These are phyloP conservation scores for Adansonia grandidieri DNA, from an alignment of 441 rosid genomes.

Conservation along the genomic window DNA sequence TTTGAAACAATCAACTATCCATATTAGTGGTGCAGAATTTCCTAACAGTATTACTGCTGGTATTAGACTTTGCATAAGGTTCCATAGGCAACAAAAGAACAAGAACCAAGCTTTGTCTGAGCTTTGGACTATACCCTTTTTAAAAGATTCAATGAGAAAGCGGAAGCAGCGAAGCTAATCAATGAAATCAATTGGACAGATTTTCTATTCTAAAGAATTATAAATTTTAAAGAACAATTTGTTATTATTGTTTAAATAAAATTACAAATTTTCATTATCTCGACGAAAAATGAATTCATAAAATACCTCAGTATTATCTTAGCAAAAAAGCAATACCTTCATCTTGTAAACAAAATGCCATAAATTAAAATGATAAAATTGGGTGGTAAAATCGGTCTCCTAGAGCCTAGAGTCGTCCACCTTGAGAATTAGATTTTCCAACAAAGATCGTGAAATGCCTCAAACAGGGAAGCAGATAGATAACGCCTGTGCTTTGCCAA, in stretches of 20 bases:
- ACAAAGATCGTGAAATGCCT: not conserved
- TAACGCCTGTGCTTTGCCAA: not conserved
- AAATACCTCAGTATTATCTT: too few species aligned
- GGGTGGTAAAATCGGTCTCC: not conserved
- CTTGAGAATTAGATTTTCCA: too few species aligned
- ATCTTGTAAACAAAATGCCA: too few species aligned
- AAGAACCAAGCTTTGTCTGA: not conserved
- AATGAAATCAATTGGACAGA: not conserved
- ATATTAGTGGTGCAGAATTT: not conserved
- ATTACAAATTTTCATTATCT: too few species aligned
- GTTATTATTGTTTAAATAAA: too few species aligned
- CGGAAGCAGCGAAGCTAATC: too few species aligned
- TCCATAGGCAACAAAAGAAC: not conserved
- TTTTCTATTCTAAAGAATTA: too few species aligned
- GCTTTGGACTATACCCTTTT: not conserved
- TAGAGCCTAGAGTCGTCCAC: not conserved
- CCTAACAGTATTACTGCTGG: not conserved
- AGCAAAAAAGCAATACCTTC: too few species aligned
- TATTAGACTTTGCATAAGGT: not conserved
- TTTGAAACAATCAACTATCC: conserved; percentile 9
- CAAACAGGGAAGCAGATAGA: not conserved
- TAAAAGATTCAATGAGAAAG: not conserved
- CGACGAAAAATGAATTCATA: too few species aligned
- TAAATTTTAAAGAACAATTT: too few species aligned
- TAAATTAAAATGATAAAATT: not conserved